Evolutionary conservation across 129 eudicot species (phyloP).

Genomic region (Centrapalus pauciflorus): DNA sequence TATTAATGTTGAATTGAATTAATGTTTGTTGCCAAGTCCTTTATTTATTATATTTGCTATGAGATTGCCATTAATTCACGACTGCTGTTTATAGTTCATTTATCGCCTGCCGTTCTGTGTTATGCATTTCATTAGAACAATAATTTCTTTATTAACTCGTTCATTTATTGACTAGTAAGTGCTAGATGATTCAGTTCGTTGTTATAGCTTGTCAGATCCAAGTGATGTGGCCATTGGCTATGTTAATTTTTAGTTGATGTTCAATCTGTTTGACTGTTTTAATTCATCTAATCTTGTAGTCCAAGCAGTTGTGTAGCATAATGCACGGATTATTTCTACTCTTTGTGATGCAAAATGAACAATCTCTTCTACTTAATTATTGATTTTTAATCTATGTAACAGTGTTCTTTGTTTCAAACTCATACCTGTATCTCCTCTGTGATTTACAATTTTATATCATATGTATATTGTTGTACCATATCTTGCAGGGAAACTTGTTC

Average conservation of each 20-base stretch:
- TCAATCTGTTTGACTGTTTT: background rate
- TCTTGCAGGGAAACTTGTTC: too few relatives aligned
- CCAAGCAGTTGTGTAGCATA: background rate
- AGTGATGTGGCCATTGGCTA: background rate
- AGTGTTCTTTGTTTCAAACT: background rate
- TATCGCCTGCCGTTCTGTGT: background rate
- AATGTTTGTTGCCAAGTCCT: background rate
- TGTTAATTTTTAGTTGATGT: background rate
- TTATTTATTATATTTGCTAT: background rate
- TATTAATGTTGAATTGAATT: slow-evolving; percentile 16
- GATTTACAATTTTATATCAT: background rate
- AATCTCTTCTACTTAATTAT: background rate
- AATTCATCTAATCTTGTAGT: background rate
- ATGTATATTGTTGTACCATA: background rate
- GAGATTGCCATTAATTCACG: background rate
- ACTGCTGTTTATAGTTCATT: background rate
- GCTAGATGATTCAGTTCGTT: background rate
- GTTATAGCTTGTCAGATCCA: background rate
- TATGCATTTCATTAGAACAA: background rate
- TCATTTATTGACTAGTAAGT: background rate
- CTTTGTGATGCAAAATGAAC: background rate
- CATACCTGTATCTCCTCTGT: background rate
- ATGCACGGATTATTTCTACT: background rate
- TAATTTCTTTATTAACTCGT: background rate
- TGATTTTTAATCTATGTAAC: background rate